Evolutionary conservation across 768 basidiomycete genomes (phyloP), one percentile per base, ranked within the genome.

Genomic region (Guyanaporus albipodus): DNA sequence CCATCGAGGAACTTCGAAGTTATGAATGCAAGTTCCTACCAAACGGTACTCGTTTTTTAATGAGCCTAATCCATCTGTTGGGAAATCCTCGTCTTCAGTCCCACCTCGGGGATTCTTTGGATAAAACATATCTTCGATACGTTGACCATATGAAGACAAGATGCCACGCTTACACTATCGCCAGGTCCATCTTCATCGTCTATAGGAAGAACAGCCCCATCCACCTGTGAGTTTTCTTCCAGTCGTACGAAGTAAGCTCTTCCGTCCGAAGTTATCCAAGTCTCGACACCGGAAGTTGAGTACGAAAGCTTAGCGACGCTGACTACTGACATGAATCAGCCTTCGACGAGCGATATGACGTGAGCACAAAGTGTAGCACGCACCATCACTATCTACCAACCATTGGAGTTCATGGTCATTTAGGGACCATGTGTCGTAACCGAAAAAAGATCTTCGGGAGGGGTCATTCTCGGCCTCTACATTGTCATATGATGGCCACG

Each of bases 261-360:
- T 31, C 90, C 90, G 51, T 92, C 90, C 6, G 87, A 88, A 2
- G 89, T 88, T 38, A 89, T 77, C 90, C 90, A 92, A 0, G 80
- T 80, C 65, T 91, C 90, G 11, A 81, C 77, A 19, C 79, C 79
- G 19, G 79, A 77, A 4, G 69, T 59, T 32, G 80, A 79, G 56
- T 80, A 70, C 21, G 74, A 59, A n/a, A 92, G 82, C 44, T 80
- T 72, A 9, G 65, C 63, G n/a, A 91, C 74, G n/a, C 73, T 72
- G 8, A 88, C 89, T 90, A 52, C 14, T 33, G 22, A 40, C 11
- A 38, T 15, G 31, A 32, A 40, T 46, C 38, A 36, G 27, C 15
- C 12, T 31, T 23, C 15, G 11, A 44, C 39, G 4, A 23, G 32
- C 19, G 26, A 19, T 22, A 22, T 38, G 19, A 22, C 6, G n/a